phyloP scores from a whole-genome alignment of 306 rosid species.

The Cicer cuneatum region DNA sequence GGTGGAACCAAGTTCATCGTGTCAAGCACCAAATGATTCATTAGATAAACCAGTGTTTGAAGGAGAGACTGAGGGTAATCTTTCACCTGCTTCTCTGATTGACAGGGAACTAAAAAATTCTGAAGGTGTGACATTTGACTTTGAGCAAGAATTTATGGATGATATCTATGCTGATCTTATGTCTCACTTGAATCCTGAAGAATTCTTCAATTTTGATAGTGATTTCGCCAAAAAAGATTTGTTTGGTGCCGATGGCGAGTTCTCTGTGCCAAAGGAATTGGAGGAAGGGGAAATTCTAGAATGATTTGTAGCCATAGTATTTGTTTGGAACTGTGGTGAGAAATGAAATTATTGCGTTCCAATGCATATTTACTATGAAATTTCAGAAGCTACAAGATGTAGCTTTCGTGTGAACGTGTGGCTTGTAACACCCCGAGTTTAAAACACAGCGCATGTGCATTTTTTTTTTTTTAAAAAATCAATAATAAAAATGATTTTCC shows the following conservation, averaged over 20 bases:
- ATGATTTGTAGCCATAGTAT: conserved; percentile 40
- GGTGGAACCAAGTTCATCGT: conserved; percentile 50
- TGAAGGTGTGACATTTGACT: conserved; percentile 56
- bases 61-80: conserved; percentile 46
- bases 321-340: too few species aligned
- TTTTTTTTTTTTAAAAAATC: too few species aligned
- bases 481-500: too few species aligned
- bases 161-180: conserved; percentile 62
- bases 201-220: conserved; percentile 60
- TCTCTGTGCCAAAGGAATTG: conserved; percentile 55
- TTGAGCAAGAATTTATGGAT: conserved; percentile 68
- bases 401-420: too few species aligned
- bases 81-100: conserved; percentile 40
- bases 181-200: conserved; percentile 64
- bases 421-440: too few species aligned
- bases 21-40: conserved; percentile 39
- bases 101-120: conserved; percentile 43
- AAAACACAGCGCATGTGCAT: too few species aligned
- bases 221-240: conserved; percentile 48
- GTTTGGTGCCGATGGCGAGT: conserved; percentile 30
- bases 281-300: conserved; percentile 91
- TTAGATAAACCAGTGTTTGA: conserved; percentile 47
- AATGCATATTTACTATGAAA: too few species aligned
- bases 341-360: too few species aligned
- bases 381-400: too few species aligned